Evolutionary conservation across 345 rosid species (phyloP).

Genomic region (Alliaria petiolata): DNA sequence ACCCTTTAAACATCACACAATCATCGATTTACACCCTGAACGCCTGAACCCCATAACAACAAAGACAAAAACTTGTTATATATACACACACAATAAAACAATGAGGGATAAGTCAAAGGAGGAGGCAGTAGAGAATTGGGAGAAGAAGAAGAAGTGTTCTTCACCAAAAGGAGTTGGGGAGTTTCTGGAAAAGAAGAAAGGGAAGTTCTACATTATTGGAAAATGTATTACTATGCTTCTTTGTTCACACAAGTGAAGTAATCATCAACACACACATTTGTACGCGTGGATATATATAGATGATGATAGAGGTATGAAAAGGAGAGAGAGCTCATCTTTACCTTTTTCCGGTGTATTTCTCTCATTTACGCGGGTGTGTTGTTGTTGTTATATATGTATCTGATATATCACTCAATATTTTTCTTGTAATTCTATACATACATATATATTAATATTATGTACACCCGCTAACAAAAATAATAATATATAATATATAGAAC

Average conservation of each 20-base stretch:
- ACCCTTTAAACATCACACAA: not conserved
- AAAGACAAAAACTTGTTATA: not conserved
- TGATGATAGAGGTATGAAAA: not conserved
- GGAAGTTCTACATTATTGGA: slow-evolving; percentile 31
- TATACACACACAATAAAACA: not conserved
- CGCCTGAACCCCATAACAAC: not conserved
- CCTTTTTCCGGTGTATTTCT: not conserved
- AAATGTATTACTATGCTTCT: slow-evolving; percentile 37
- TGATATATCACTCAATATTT: slow-evolving; percentile 4
- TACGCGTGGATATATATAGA: not conserved
- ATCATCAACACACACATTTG: not conserved
- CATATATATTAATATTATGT: too few relatives aligned
- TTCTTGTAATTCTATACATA: not conserved
- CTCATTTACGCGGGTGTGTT: not conserved
- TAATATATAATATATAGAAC: too few relatives aligned
- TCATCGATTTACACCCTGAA: not conserved
- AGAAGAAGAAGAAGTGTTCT: slow-evolving; percentile 18
- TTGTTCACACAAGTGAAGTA: slow-evolving; percentile 30
- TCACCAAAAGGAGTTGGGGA: slow-evolving; percentile 26
- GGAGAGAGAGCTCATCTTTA: not conserved
- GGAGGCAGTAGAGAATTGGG: slow-evolving; percentile 13
- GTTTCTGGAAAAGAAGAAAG: slow-evolving; percentile 23
- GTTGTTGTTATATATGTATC: not conserved
- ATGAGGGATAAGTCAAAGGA: slow-evolving; percentile 21
- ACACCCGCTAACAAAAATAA: too few relatives aligned